Base-by-base conservation (phyloP, 1,284 basidiomycete genomes). In the Microbotryum lychnidis-dioicae region DNA sequence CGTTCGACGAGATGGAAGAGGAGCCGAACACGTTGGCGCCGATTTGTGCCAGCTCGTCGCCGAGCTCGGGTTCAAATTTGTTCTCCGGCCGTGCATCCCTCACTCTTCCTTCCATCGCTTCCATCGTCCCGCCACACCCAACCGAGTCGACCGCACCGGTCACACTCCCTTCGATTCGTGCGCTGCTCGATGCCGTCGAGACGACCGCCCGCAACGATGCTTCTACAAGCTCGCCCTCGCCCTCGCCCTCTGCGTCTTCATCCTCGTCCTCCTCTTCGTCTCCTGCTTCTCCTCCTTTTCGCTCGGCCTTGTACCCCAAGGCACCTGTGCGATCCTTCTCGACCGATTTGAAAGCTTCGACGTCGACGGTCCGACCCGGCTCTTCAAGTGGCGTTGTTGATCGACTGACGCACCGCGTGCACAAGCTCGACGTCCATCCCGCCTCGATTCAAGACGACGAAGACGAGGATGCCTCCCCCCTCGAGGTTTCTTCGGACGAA, bases 311-410 rank as follows among this genome's bases (percentile, higher is more conserved):
- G 6, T 6, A 31, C 12, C 37, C 37, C 14, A 6, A 42, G 37
- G 37, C 16, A 10, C 21, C 56, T 27, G 49, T 56, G 9, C 53
- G 57, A n/a, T 47, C 56, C 42, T 42, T 20, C 31, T 21, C 44
- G 4, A 44, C 31, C n/a, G 16, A 50, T 7, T 16, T 62, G 33
- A 66, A 68, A 58, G 61, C 64, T 5, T 62, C 61, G 3, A 37
- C 62, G 7, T 21, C 61, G 16, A 54, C 58, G 20, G 23, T 27
- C 7, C 42, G 45, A 18, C 45, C 59, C 9, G 50, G 48, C 21
- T 58, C 62, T 20, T 68, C 66, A 18, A 60, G 56, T 2, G 66
- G 66, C n/a, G 63, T 60, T 9, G 59, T 69, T 55, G 67, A 69
- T 50, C 62, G 67, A 45, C 58, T 69, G 27, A 58, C 62, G 7